phyloP scores from a whole-genome alignment of 306 rosid species.

The Macrotyloma uniflorum region DNA sequence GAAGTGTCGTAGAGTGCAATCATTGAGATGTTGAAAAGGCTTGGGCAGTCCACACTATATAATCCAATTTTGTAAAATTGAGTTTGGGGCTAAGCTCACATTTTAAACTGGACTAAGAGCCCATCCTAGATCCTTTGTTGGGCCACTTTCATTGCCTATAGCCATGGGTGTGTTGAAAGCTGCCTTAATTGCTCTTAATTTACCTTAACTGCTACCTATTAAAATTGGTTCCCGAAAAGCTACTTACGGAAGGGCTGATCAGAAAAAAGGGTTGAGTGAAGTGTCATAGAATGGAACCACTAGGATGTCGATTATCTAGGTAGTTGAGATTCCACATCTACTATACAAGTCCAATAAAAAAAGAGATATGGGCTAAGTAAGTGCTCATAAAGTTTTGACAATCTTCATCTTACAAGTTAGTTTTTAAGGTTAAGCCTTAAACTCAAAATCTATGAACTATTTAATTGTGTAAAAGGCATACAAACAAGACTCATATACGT shows the following conservation, averaged over 20 bases:
- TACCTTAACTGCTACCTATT: neutral
- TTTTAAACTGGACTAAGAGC: neutral
- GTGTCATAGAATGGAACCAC: neutral
- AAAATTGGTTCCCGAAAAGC: neutral
- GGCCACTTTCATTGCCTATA: neutral
- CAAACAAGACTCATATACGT: neutral
- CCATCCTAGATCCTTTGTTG: neutral
- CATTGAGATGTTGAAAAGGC: neutral
- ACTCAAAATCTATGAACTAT: neutral
- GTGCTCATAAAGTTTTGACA: neutral
- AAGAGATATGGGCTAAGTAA: neutral
- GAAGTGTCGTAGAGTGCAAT: neutral
- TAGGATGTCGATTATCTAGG: neutral
- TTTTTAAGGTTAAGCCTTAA: neutral
- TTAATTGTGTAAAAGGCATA: neutral
- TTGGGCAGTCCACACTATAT: neutral
- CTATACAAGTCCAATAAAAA: neutral
- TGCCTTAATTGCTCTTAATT: too few relatives aligned
- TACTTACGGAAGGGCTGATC: neutral
- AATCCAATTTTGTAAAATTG: neutral
- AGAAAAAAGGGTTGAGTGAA: neutral
- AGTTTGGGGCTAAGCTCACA: neutral
- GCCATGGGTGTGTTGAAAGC: neutral
- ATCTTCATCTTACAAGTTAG: neutral
- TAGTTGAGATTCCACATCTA: neutral